Evolutionary conservation across 371 early-diverging fungal genomes (phyloP), one percentile per base, ranked within the genome.

Genomic region (Conidiobolus incongruus): DNA sequence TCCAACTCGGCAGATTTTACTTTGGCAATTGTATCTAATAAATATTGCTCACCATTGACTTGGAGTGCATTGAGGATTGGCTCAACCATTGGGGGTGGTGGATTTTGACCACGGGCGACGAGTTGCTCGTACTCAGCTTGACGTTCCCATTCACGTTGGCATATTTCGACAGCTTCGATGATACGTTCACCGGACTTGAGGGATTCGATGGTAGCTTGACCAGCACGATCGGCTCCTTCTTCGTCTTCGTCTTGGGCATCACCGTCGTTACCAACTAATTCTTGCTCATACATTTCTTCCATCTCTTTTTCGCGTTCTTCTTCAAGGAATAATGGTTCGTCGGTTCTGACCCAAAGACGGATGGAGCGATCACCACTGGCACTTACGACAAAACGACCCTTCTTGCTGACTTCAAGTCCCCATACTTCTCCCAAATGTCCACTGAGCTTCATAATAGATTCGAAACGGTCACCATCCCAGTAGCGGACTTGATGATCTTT

Each of bases 401-500:
- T 75, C 47, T 80, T 82, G 6, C 77, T 77, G 2, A 96, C 68
- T 12, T 77, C 85, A 33, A 96, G 60, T 5, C 81, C 70, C 91
- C 91, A 91, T 2, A 94, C 74, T 53, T 94, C 92, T 48, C 86
- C 78, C 42, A 82, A 83, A 55, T 86, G 87, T 10, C 82, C 89
- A 46, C 77, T 78, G 15, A 94, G 66, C 46, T 80, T 82, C 77
- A 77, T 68, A 47, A 95, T 92, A 52, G 84, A 78, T 47, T 89
- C 86, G 64, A 91, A 94, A 66, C 72, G 47, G 58, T 96, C 96
- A 42, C 79, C 84, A 59, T 96, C 95, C 90, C 89, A 96, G 52
- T 88, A 86, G 60, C 89, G 86, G 47, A 93, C 65, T n/a, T 67
- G 59, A 53, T 72, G 66, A 57, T 95, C 96, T 54, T 89, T 91